phyloP scores from a whole-genome alignment of 1,284 basidiomycete genomes.

The Papiliotrema laurentii region DNA sequence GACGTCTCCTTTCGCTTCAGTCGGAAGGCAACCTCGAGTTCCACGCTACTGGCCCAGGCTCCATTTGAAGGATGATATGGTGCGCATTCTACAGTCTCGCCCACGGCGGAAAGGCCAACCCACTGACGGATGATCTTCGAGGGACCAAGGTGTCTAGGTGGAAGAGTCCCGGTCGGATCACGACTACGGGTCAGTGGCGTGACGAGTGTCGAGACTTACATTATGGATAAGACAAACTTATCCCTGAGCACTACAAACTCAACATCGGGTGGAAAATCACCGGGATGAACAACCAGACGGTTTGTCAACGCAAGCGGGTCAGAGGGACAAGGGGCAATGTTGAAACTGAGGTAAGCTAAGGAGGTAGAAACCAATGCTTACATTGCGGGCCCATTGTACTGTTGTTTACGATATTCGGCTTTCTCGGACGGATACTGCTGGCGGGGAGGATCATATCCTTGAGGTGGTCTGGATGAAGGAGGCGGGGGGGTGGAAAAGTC shows the following conservation, averaged over 20 bases:
- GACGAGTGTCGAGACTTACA: slow-evolving; percentile 52
- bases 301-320: slow-evolving; percentile 69
- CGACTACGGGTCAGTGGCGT: slow-evolving; percentile 52
- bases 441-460: background rate
- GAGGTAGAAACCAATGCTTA: slow-evolving; percentile 15
- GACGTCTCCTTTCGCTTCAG: slow-evolving; percentile 61
- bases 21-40: slow-evolving; percentile 73
- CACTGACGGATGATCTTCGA: slow-evolving; percentile 61
- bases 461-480: slow-evolving; percentile 1
- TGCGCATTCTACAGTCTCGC: slow-evolving; percentile 70
- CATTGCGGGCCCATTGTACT: slow-evolving; percentile 22
- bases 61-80: slow-evolving; percentile 59
- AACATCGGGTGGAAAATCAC: slow-evolving; percentile 62
- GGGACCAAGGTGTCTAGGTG: slow-evolving; percentile 59
- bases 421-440: slow-evolving; percentile 17
- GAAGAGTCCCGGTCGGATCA: slow-evolving; percentile 66
- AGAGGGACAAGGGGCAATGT: slow-evolving; percentile 48
- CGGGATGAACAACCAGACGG: slow-evolving; percentile 69
- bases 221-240: slow-evolving; percentile 63
- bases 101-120: slow-evolving; percentile 73
- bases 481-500: slow-evolving; percentile 8
- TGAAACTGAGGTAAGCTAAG: slow-evolving; percentile 24
- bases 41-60: slow-evolving; percentile 69
- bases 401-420: slow-evolving; percentile 15
- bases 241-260: slow-evolving; percentile 72